Evolutionary conservation across 257 asterid genomes (phyloP).

Genomic region (Mentha longifolia): DNA sequence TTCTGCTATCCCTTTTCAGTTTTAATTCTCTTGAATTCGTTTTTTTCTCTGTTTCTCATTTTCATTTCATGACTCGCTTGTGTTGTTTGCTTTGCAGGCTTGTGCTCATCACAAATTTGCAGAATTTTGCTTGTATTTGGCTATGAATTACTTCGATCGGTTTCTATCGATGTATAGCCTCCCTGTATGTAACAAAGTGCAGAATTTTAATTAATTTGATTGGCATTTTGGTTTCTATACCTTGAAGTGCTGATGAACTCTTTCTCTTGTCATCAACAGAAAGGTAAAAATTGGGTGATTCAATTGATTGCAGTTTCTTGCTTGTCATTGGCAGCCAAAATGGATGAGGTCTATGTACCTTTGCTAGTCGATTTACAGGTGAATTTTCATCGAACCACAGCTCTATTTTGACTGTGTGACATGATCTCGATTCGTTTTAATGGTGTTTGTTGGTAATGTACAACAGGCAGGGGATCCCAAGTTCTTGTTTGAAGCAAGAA

Average conservation of each 20-base stretch:
- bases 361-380: slow-evolving; percentile 69
- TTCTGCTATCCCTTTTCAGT: neutral
- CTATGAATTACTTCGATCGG: slow-evolving; percentile 56
- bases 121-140: slow-evolving; percentile 47
- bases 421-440: slow-evolving; percentile 5
- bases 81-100: slow-evolving; percentile 44
- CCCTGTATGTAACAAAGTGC: slow-evolving; percentile 39
- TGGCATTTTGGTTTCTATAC: slow-evolving; percentile 23
- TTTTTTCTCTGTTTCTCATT: neutral
- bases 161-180: slow-evolving; percentile 49
- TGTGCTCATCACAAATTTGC: slow-evolving; percentile 49
- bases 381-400: neutral
- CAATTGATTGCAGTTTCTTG: slow-evolving; percentile 74
- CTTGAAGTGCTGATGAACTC: slow-evolving; percentile 26
- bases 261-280: slow-evolving; percentile 41
- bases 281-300: slow-evolving; percentile 54
- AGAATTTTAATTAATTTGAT: slow-evolving; percentile 17
- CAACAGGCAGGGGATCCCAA: slow-evolving; percentile 66
- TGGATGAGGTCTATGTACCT: slow-evolving; percentile 72
- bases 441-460: slow-evolving; percentile 17
- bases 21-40: neutral
- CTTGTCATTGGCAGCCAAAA: slow-evolving; percentile 72
- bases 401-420: neutral
- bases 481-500: slow-evolving; percentile 58
- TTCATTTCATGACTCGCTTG: neutral